phyloP scores from a whole-genome alignment of 345 rosid species.

The Salix arbutifolia region DNA sequence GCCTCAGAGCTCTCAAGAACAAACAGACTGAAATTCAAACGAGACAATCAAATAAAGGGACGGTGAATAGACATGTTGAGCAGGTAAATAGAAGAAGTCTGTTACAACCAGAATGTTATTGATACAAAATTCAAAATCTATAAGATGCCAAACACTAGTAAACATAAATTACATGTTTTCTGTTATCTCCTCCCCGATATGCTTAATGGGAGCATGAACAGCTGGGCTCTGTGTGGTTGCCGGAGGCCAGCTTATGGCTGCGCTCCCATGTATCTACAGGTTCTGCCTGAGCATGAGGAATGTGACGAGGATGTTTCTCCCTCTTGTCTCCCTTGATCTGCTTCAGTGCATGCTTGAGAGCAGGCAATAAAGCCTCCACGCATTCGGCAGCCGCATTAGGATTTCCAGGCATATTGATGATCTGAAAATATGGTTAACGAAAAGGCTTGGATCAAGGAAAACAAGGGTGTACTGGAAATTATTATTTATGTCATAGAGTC shows the following conservation, averaged over 20 bases:
- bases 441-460: background rate
- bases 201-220: conserved; percentile 58
- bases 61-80: no score
- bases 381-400: conserved; percentile 94
- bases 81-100: no score
- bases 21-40: no score
- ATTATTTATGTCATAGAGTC: no score
- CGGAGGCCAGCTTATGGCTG: conserved; percentile 58
- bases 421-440: conserved; percentile 34
- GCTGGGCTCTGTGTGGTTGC: conserved; percentile 18
- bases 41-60: no score
- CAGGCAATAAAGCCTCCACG: conserved; percentile 83
- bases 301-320: conserved; percentile 85
- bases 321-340: conserved; percentile 91
- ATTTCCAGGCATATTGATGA: conserved; percentile 96
- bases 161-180: background rate
- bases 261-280: conserved; percentile 63
- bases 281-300: conserved; percentile 61
- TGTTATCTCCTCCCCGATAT: background rate
- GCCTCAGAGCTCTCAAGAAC: no score
- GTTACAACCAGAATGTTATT: no score
- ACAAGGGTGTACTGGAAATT: no score
- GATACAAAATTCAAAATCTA: no score
- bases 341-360: conserved; percentile 81
- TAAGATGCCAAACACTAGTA: no score